Conservation (phyloP, 352 stramenopile genomes). For the Phytophthora rubi region DNA sequence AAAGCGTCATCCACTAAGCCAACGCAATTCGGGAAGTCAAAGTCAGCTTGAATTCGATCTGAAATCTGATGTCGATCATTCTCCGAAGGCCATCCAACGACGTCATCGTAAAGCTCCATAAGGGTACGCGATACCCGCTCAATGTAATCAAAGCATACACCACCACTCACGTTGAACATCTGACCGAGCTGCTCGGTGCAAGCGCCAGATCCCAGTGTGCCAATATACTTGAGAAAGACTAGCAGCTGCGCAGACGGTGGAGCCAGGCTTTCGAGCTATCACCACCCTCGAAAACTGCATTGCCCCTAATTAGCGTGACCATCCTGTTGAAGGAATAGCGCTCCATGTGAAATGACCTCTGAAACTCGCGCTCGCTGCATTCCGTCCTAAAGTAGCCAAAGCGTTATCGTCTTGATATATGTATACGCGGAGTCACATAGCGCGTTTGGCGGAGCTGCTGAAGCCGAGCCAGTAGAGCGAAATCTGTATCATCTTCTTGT, state of each 20-base stretch:
- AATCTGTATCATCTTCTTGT: too few relatives aligned
- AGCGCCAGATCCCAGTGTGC: neutral
- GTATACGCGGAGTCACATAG: too few relatives aligned
- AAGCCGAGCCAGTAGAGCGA: too few relatives aligned
- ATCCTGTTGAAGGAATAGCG: neutral
- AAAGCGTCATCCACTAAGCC: neutral
- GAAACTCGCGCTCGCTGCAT: neutral
- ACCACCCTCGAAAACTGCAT: neutral
- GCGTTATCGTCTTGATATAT: too few relatives aligned
- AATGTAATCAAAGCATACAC: neutral
- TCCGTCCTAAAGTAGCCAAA: neutral
- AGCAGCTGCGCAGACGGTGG: neutral
- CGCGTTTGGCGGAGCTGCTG: too few relatives aligned
- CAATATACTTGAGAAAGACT: neutral
- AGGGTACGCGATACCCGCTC: neutral
- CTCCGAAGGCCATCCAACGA: neutral
- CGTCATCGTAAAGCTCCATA: neutral
- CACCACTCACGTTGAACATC: neutral
- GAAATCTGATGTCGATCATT: neutral
- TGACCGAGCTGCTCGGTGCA: neutral
- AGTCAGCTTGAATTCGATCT: neutral
- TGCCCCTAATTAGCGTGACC: neutral
- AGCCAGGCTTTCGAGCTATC: neutral
- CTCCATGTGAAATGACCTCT: neutral
- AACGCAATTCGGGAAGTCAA: neutral